Base-by-base conservation (phyloP, 2,329 filamentous ascomycete species). In the Pseudogymnoascus sp. region DNA sequence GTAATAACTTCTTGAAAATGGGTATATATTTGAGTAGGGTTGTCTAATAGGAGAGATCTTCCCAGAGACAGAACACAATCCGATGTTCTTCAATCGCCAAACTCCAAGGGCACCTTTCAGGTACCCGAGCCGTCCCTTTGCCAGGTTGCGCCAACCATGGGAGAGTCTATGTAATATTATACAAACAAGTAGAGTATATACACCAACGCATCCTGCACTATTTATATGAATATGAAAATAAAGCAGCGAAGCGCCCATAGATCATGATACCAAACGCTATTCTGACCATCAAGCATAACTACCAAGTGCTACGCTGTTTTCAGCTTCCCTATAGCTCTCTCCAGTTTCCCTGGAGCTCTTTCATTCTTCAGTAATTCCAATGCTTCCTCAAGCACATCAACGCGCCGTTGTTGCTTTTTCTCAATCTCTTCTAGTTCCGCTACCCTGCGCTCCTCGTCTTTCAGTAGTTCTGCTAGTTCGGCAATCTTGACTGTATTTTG, bases 391-490 rank as follows among this genome's bases (percentile, higher is more conserved):
- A 73, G 39, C 14, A 64, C 67, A 20, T 71, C 68, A 2, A 73
- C 66, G n/a, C 70, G 65, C 37, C 41, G 60, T 54, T 70, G 64
- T 33, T 68, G 67, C 47, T 67, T 37, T 33, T 62, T 47, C 36
- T 73, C 69, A 25, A 80, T 79, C 54, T 81, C 77, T 70, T 86
- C 83, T 25, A 83, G 72, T 63, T 78, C 78, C 63, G 78, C 78
- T 8, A 83, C 74, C 64, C 82, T 81, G 63, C 78, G 76, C 61
- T 82, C 81, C 62, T 74, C 75, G 68, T 69, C 73, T 66, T 76
- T 76, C 37, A 85, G 72, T 63, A 81, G 78, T 25, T 82, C 79
- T 36, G 76, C 74, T 25, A 86, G 74, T 62, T 79, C 79, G 25
- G 79, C 76, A 60, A 85, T 78, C 64, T 74, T 79, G 68, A 83